These are phyloP conservation scores for Ailanthus altissimus DNA, from an alignment of 345 rosid species.

Conservation along the genomic window DNA sequence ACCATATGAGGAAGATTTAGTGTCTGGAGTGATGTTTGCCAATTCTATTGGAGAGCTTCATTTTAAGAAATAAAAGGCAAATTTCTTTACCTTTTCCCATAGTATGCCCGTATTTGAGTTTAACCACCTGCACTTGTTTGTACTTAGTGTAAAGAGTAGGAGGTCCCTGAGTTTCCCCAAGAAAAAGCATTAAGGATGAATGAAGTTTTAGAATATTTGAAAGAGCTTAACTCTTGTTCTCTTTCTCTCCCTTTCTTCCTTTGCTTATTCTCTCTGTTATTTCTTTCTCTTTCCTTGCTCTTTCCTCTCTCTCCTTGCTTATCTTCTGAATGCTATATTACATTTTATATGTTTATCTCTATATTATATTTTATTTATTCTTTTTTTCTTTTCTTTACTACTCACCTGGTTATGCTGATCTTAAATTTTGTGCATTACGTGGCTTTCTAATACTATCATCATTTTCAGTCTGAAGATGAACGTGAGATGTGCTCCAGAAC, in stretches of 20 bases:
- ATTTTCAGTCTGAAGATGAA: constrained; percentile 85
- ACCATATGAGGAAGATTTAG: constrained; percentile 4
- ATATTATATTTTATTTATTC: too few relatives aligned
- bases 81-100: background rate
- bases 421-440: constrained; percentile 14
- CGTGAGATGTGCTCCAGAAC: constrained; percentile 99
- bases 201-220: background rate
- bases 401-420: background rate
- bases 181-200: background rate
- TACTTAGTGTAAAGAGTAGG: background rate
- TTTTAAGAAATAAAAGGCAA: background rate
- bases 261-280: background rate
- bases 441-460: constrained; percentile 20
- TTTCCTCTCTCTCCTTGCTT: too few relatives aligned
- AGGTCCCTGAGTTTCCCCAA: background rate
- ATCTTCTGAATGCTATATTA: background rate
- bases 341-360: too few relatives aligned
- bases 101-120: background rate
- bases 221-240: background rate
- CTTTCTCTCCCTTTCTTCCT: background rate
- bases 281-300: background rate
- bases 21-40: background rate
- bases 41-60: background rate
- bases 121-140: background rate
- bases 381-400: background rate